phyloP scores from a whole-genome alignment of 2,329 filamentous ascomycete species.

The Colletotrichum euphorbiae region DNA sequence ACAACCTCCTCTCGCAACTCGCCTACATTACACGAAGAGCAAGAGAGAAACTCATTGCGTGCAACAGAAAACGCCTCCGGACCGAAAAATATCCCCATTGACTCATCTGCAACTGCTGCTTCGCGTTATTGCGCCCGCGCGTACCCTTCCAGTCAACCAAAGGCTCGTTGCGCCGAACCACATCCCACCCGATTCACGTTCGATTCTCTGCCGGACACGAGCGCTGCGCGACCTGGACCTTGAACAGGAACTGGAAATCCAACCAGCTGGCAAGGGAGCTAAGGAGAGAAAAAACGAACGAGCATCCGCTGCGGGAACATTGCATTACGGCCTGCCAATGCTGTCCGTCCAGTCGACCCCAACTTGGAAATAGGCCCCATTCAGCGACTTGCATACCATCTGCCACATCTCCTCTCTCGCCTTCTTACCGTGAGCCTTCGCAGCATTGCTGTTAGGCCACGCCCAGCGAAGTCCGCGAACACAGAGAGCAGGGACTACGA shows the following conservation, averaged over 20 bases:
- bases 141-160: constrained; percentile 16
- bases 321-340: constrained; percentile 35
- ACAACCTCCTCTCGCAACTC: background rate
- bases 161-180: constrained; percentile 35
- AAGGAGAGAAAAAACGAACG: constrained; percentile 29
- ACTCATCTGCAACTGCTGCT: constrained; percentile 35
- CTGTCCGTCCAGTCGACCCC: constrained; percentile 44
- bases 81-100: constrained; percentile 20
- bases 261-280: constrained; percentile 23
- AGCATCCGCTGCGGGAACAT: constrained; percentile 31
- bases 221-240: constrained; percentile 18
- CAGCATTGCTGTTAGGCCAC: constrained; percentile 54
- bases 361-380: constrained; percentile 53
- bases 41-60: constrained; percentile 5
- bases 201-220: constrained; percentile 29
- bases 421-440: constrained; percentile 54
- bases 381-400: constrained; percentile 58
- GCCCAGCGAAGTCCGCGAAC: constrained; percentile 44
- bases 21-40: background rate
- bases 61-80: constrained; percentile 3
- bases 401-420: constrained; percentile 57
- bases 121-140: constrained; percentile 36
- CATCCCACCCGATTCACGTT: constrained; percentile 25
- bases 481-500: constrained; percentile 38
- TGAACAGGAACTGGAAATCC: constrained; percentile 16